These are phyloP conservation scores for Phylloporus sp. DNA, from an alignment of 768 basidiomycete genomes.

Conservation along the genomic window DNA sequence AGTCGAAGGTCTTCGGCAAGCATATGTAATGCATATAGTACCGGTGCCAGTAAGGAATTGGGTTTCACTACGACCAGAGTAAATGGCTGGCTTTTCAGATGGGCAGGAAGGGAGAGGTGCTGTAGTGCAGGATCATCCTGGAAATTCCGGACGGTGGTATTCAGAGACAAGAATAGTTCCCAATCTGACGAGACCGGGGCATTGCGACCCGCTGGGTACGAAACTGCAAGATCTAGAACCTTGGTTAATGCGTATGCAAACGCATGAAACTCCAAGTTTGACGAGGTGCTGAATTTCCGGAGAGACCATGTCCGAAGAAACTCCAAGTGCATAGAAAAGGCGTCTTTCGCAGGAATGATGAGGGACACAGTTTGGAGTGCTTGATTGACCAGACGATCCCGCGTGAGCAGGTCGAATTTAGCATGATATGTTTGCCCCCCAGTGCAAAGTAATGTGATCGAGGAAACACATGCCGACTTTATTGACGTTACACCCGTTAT, in stretches of 20 bases:
- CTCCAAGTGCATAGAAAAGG: conserved; percentile 50
- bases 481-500: conserved; percentile 40
- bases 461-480: conserved; percentile 46
- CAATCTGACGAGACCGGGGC: conserved; percentile 36
- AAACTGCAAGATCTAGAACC: conserved; percentile 40
- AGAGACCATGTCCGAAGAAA: conserved; percentile 60
- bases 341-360: conserved; percentile 51
- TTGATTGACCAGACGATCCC: conserved; percentile 52
- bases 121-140: conserved; percentile 57
- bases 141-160: conserved; percentile 45
- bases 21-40: conserved; percentile 74
- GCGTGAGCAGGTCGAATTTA: conserved; percentile 53
- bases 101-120: conserved; percentile 37
- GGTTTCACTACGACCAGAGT: conserved; percentile 29
- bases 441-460: conserved; percentile 50
- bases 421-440: conserved; percentile 46
- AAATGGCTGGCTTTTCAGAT: conserved; percentile 26
- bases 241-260: conserved; percentile 50
- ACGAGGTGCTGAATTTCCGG: conserved; percentile 38
- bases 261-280: conserved; percentile 53
- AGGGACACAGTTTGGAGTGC: conserved; percentile 62
- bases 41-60: conserved; percentile 48
- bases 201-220: conserved; percentile 16
- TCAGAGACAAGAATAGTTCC: conserved; percentile 41
- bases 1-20: conserved; percentile 71